Base-by-base conservation (phyloP, 2,329 filamentous ascomycete species). In the Knufia petricola region DNA sequence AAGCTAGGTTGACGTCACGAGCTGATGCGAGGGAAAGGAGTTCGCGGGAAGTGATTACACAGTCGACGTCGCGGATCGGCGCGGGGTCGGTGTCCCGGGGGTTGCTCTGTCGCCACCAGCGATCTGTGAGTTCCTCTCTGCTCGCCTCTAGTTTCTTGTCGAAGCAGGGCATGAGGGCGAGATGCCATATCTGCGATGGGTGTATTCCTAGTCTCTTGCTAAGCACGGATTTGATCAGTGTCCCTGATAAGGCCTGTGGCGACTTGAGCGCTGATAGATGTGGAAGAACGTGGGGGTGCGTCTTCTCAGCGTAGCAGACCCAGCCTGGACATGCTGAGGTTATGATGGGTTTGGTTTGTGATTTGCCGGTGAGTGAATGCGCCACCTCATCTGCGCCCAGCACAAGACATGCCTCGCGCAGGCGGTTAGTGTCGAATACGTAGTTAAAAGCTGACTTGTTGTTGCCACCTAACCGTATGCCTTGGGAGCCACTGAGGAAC, bases 261-360 rank as follows among this genome's bases (percentile, higher is more conserved):
- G 89, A 95, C 65, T 96, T 98, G 54, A 96, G 75, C 43, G 80
- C 80, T 50, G 89, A 95, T 47, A 98, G 74, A 65, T 98, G 88
- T 23, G 88, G 87, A 43, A 98, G 75, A 48, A 96, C 81, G 61
- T 95, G 84, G 1, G 92, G 88, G 61, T 98, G 92, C 48, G 90
- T 96, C 70, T 98, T 96, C 66, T 98, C 92, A 21, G 90, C 90
- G 62, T 98, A 98, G 69, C 92, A 98, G 49, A 98, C 90, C 89
- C 94, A 98, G 6, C 92, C 92, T 1, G 92, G 92, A 64, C 92
- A 98, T 17, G 87, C 87, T 2, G 89, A 89, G 7, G 89, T 87
- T 37, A 98, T 75, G 21, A 73, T 64, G 19, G 70, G 71, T 20
- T 61, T 63, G 24, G 61, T 36, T 32, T 55, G 60, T 21, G 56